Base-by-base conservation (phyloP, 805 yeast genomes). In the Scheffersomyces lignosus region DNA sequence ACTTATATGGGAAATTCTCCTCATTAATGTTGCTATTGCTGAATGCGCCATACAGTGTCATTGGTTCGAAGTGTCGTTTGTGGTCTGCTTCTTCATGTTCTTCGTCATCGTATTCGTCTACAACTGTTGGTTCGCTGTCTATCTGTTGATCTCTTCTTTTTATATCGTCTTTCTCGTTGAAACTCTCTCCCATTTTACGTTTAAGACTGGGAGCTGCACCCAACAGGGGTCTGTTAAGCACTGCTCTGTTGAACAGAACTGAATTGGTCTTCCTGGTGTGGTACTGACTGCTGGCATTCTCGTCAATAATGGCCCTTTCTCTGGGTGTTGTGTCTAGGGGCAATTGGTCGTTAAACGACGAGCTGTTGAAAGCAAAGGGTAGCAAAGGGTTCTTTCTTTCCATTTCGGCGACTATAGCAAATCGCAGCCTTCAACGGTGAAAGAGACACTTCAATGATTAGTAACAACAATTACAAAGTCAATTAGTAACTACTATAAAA, bases 321-420 rank as follows among this genome's bases (percentile, higher is more conserved):
- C 71, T 47, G 2, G 78, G 78, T 12, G 64, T 59, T 1, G 68
- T 58, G 28, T 64, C 60, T 14, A 73, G 47, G 0, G 69, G 61
- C 9, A 53, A 44, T 15, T 54, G 42, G 12, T 48, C 54, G 25
- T 62, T 66, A 18, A 53, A 51, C 0, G 58, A 40, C 2, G 65
- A 50, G 7, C 62, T 54, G 40, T 64, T 69, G 44, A 59, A 75
- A 3, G 80, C 75, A 58, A 75, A 69, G 4, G 81, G 80, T n/a
- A 74, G 58, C 17, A 76, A 47, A 1, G 69, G 71, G 36, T 60
- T 64, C 27, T 59, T 44, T 37, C 62, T 64, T 37, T 52, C 58
- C 56, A 53, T 53, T 12, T 23, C 20, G 6, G 31, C 12, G 24
- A n/a, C n/a, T n/a, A n/a, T n/a, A n/a, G n/a, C n/a, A n/a, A n/a